These are phyloP conservation scores for Puccinia sorghi DNA, from an alignment of 1,284 basidiomycete genomes.

Conservation along the genomic window DNA sequence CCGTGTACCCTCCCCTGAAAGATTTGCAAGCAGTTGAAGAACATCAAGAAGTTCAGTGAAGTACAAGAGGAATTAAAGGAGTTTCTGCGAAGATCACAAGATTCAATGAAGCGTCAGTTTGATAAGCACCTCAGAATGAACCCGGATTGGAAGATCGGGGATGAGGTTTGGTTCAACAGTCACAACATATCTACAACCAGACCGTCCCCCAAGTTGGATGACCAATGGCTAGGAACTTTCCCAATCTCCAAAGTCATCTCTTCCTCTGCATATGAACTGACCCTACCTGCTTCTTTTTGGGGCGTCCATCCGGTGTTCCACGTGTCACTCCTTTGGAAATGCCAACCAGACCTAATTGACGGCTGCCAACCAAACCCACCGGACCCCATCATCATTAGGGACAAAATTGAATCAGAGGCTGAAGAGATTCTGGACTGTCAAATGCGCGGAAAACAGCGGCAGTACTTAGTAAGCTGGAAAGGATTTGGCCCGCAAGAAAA, in stretches of 20 bases:
- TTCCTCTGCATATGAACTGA: too few species aligned
- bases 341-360: neutral
- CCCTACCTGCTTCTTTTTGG: neutral
- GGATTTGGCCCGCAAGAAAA: too few species aligned
- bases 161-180: constrained; percentile 5
- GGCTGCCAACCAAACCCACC: neutral
- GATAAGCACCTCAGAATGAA: too few species aligned
- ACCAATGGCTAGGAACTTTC: too few species aligned
- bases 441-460: too few species aligned
- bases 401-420: too few species aligned
- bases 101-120: too few species aligned
- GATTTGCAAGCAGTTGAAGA: neutral
- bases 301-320: constrained; percentile 8
- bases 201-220: neutral
- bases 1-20: neutral
- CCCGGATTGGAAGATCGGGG: neutral
- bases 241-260: too few species aligned
- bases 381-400: neutral
- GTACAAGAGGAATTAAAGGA: neutral
- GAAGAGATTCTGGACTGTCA: too few species aligned
- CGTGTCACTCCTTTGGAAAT: neutral
- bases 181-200: constrained; percentile 3
- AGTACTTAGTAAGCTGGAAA: too few species aligned
- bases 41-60: neutral
- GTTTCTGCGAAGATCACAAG: too few species aligned